Conservation (phyloP, 2,329 filamentous ascomycete genomes). For the Zopfia rhizophila region DNA sequence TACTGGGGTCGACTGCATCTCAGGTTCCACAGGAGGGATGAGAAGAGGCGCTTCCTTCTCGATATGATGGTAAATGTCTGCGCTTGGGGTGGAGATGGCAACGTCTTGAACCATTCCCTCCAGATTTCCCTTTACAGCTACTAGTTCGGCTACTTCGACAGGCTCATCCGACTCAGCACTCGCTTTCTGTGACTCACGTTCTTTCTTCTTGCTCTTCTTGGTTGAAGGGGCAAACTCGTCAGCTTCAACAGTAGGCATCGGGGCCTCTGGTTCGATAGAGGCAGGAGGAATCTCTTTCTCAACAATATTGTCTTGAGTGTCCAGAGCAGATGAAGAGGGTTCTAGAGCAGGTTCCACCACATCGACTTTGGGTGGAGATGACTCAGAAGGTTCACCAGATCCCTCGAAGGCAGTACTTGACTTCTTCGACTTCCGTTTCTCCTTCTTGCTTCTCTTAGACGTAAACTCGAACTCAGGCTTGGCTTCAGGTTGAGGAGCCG, state of each 20-base stretch:
- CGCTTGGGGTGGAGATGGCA: background rate
- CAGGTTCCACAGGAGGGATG: background rate
- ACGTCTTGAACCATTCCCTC: too few relatives aligned
- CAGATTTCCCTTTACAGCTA: too few relatives aligned
- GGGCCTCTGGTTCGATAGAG: background rate
- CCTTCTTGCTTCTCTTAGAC: constrained; percentile 29
- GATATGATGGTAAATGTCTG: background rate
- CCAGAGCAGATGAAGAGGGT: background rate
- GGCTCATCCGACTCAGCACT: too few relatives aligned
- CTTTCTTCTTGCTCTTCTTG: too few relatives aligned
- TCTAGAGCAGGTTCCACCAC: background rate
- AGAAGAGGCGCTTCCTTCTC: background rate
- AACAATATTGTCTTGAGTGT: constrained; percentile 4
- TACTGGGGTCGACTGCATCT: constrained; percentile 7
- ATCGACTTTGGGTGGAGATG: constrained; percentile 1
- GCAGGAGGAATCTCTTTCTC: too few relatives aligned
- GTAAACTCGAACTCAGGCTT: background rate
- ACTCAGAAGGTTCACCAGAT: background rate
- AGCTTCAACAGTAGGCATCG: too few relatives aligned
- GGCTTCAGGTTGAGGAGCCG: too few relatives aligned
- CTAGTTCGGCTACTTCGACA: background rate
- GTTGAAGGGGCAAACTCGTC: too few relatives aligned
- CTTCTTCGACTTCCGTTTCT: constrained; percentile 33
- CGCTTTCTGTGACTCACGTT: too few relatives aligned
- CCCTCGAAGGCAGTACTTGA: constrained; percentile 8